Evolutionary conservation across 129 eudicot species (phyloP), one percentile per base, ranked within the genome.

Genomic region (Chrysanthemum makinoi): DNA sequence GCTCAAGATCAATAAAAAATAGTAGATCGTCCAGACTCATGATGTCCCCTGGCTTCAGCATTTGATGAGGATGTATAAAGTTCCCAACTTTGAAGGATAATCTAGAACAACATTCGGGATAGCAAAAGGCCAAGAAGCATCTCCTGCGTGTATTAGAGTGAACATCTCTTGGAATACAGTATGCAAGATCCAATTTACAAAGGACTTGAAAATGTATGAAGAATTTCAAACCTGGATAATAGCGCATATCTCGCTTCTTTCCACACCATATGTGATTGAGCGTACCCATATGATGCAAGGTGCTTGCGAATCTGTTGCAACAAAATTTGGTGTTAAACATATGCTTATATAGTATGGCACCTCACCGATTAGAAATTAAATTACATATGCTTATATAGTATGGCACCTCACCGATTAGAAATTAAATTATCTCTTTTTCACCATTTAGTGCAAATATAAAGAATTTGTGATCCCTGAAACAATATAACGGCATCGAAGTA

Each of bases 61-160:
- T 54, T 48, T 28, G 60, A 18, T 65, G 82, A 77, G 64, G 74
- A 76, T 24, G 39, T 62, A 65, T 72, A 80, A 64, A 54, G 53
- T 28, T 72, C 82, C 69, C 49, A 70, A 54, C 57, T 52, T 71
- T 48, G 75, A 59, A 85, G 59, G 72, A 81, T 68, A 74, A 69
- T 74, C 77, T 85, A 89, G 66, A 80, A 83, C 69, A 85, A 55
- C 74, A 82, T 22, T 35, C 96, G 92, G 73, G 89, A 81, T 53
- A 93, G 82, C 69, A 93, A 90, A 65, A 89, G 92, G 61, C 98
- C 96, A 62, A 89, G 86, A 39, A 87, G 79, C 84, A 83, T 76
- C 17, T 96, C 96, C 96, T 93, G 86, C 85, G 78, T 66, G 61
- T 11, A 65, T 44, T 20, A 28, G 47, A 30, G 33, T 10, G 24